phyloP scores from a whole-genome alignment of 129 eudicot genomes.

The Artemisia annua region DNA sequence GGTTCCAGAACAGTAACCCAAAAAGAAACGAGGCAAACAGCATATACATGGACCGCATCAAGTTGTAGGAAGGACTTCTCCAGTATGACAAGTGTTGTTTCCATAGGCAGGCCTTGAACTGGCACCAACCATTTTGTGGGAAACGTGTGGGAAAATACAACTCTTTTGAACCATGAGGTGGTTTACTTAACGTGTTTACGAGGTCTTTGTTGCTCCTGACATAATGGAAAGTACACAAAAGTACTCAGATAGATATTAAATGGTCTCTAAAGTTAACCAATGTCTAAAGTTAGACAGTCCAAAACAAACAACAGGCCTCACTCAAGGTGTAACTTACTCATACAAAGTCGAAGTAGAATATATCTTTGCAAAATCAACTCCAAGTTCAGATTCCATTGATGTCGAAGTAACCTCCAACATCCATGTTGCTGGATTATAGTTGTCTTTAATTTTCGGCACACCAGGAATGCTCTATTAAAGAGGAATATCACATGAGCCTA shows the following conservation, averaged over 20 bases:
- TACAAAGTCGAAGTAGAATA: conserved; percentile 38
- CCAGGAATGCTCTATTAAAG: conserved; percentile 44
- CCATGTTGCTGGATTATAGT: conserved; percentile 74
- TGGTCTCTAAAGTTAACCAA: too few species aligned
- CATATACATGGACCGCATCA: conserved; percentile 33
- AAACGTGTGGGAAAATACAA: conserved; percentile 36
- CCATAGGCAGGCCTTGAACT: conserved; percentile 41
- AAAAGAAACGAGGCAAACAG: conserved; percentile 32
- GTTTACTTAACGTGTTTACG: conserved; percentile 27
- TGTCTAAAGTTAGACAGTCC: background rate
- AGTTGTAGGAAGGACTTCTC: conserved; percentile 49
- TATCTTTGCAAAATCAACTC: conserved; percentile 53
- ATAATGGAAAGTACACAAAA: background rate
- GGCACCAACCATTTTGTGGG: conserved; percentile 37
- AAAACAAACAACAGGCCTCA: background rate
- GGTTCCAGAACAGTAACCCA: conserved; percentile 42
- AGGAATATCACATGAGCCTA: background rate
- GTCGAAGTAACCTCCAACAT: conserved; percentile 62
- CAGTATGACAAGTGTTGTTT: conserved; percentile 45
- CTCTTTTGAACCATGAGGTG: conserved; percentile 37
- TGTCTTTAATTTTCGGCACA: conserved; percentile 49
- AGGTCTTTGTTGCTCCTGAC: conserved; percentile 37
- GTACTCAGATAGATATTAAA: background rate
- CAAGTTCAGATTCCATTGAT: conserved; percentile 58
- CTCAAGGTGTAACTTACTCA: conserved; percentile 36